A percentile compares a stretch with the other conserved stretches of the same genome.
Conservation (phyloP, 2,329 filamentous ascomycete genomes). For the Chaetomiaceae sp. region DNA sequence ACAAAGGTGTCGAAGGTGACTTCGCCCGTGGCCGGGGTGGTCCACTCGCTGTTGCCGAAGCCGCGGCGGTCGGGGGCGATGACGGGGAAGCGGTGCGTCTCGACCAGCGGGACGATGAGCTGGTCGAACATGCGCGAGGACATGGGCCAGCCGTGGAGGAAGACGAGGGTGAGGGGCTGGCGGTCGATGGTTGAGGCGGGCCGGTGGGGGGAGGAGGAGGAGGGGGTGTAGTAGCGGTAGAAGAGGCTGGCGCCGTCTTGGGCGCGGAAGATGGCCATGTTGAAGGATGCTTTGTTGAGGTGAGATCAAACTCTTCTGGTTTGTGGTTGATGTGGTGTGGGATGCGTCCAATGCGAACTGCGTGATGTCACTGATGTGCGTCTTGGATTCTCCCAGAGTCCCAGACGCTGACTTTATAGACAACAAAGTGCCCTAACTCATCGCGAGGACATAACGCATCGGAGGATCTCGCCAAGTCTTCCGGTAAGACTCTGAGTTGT, state of each 20-base stretch:
- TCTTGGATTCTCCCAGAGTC: too few relatives aligned
- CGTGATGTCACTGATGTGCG: too few relatives aligned
- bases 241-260: slow-evolving; percentile 19
- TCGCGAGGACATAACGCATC: too few relatives aligned
- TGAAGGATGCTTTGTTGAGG: neutral
- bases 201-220: neutral
- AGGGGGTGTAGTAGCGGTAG: slow-evolving; percentile 21
- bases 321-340: neutral
- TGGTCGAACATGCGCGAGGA: slow-evolving; percentile 25
- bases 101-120: slow-evolving; percentile 21
- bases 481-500: too few relatives aligned
- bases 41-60: slow-evolving; percentile 18
- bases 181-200: neutral
- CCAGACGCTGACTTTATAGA: too few relatives aligned
- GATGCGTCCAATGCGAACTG: too few relatives aligned
- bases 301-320: too few relatives aligned
- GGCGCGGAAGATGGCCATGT: slow-evolving; percentile 18
- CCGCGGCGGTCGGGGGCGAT: slow-evolving; percentile 22
- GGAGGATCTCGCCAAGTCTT: too few relatives aligned
- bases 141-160: slow-evolving; percentile 26
- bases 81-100: slow-evolving; percentile 17
- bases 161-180: slow-evolving; percentile 18
- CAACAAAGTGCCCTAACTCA: too few relatives aligned
- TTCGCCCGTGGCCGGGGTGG: slow-evolving; percentile 3
- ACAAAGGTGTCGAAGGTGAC: slow-evolving; percentile 20